Percentiles rank a stretch among this genome's conserved stretches.
Conservation (phyloP, 164 flowering plant genomes). For the Dillenia suffruticosa region DNA sequence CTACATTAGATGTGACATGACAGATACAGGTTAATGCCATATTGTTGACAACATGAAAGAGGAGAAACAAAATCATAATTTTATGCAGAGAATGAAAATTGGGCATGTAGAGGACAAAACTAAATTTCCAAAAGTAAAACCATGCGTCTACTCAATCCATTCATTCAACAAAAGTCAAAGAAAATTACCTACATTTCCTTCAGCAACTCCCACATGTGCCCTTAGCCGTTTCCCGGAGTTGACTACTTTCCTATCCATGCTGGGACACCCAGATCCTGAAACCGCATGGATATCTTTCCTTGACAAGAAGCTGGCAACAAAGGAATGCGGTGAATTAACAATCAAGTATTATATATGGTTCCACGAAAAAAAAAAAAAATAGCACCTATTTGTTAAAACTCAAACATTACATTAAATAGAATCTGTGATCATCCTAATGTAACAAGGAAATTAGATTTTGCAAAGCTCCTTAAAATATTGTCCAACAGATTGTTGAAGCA, state of each 20-base stretch:
- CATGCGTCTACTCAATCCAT: too few species aligned
- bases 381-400: too few species aligned
- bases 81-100: background rate
- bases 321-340: slow-evolving; percentile 2
- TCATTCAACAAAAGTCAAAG: too few species aligned
- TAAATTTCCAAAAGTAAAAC: too few species aligned
- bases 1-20: background rate
- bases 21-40: background rate
- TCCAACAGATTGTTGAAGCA: too few species aligned
- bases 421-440: too few species aligned
- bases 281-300: slow-evolving; percentile 55
- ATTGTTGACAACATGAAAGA: too few species aligned
- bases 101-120: background rate
- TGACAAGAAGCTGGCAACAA: slow-evolving; percentile 51
- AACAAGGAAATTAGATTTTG: too few species aligned
- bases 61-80: background rate
- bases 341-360: too few species aligned
- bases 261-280: slow-evolving; percentile 79
- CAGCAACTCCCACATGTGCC: slow-evolving; percentile 67
- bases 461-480: too few species aligned
- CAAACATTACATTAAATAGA: too few species aligned
- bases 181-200: slow-evolving; percentile 61
- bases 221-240: slow-evolving; percentile 91
- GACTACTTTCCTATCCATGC: slow-evolving; percentile 78
- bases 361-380: too few species aligned